A percentile compares a stretch with the other conserved stretches of the same genome.
Evolutionary conservation across 1,284 basidiomycete species (phyloP).

Genomic region (Melampsora medusae): DNA sequence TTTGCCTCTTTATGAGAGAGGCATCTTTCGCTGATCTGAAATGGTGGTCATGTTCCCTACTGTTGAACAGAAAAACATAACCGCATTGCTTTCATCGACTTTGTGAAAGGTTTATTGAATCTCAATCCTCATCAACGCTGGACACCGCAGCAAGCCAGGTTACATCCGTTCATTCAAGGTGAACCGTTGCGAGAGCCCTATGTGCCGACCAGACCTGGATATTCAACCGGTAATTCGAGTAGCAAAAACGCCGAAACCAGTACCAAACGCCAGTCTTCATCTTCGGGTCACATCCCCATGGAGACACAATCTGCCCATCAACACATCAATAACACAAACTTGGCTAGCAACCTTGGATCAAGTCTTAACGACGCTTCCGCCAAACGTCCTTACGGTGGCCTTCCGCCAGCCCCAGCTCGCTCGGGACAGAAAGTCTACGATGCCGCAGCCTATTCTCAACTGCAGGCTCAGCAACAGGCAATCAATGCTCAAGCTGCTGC

Average conservation of each 20-base stretch:
- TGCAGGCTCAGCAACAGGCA: constrained; percentile 87
- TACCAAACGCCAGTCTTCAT: constrained; percentile 54
- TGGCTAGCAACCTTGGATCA: constrained; percentile 50
- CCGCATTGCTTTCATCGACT: constrained; percentile 91
- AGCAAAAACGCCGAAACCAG: constrained; percentile 15
- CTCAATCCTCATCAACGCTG: constrained; percentile 92
- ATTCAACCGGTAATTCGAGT: not conserved
- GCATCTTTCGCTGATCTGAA: not conserved
- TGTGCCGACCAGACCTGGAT: constrained; percentile 38
- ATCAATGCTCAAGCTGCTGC: constrained; percentile 69
- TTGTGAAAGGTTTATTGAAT: constrained; percentile 89
- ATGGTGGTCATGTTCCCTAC: not conserved
- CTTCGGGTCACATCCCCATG: constrained; percentile 12
- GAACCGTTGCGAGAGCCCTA: constrained; percentile 76
- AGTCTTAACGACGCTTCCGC: constrained; percentile 59
- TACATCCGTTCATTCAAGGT: constrained; percentile 97
- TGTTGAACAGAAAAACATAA: constrained; percentile 79
- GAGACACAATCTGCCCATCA: constrained; percentile 43
- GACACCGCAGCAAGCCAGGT: constrained; percentile 92
- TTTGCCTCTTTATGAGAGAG: constrained; percentile 21
- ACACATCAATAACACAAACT: constrained; percentile 48
- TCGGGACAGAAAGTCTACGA: constrained; percentile 78
- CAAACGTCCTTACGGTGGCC: constrained; percentile 89
- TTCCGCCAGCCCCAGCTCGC: constrained; percentile 68
- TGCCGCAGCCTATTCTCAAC: constrained; percentile 89